These are phyloP conservation scores for Parmales sp. DNA, from an alignment of 108 stramenopile species.

Conservation along the genomic window DNA sequence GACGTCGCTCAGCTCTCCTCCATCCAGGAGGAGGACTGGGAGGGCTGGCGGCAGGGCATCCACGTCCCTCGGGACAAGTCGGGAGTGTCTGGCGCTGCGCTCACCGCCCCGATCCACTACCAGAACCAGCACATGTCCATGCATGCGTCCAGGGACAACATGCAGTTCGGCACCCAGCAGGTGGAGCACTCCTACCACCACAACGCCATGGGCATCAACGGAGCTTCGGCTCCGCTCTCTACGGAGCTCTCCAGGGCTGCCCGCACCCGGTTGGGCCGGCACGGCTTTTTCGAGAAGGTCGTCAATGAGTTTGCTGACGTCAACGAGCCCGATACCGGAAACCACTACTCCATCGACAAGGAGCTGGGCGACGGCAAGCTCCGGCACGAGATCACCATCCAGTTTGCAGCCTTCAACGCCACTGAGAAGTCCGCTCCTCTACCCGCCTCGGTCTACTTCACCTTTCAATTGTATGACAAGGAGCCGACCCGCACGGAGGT, in stretches of 20 bases:
- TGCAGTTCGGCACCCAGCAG: no score
- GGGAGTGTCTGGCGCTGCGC: neutral
- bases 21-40: slow-evolving; percentile 12
- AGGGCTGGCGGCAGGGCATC: slow-evolving; percentile 11
- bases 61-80: neutral
- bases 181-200: neutral
- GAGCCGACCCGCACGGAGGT: slow-evolving; percentile 42
- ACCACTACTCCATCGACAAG: neutral
- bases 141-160: no score
- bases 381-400: slow-evolving; percentile 35
- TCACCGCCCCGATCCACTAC: slow-evolving; percentile 10
- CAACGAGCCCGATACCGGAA: neutral
- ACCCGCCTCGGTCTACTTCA: slow-evolving; percentile 40
- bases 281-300: slow-evolving; percentile 4
- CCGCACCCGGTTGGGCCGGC: neutral
- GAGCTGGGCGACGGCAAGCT: slow-evolving; percentile 9
- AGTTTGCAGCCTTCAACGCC: slow-evolving; percentile 36
- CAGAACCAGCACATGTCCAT: neutral
- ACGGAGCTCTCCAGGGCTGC: neutral
- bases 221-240: neutral
- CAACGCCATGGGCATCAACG: neutral
- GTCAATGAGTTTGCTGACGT: neutral
- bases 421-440: neutral
- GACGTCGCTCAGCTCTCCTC: neutral
- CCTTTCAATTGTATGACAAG: slow-evolving; percentile 40